Base-by-base conservation (phyloP, 1,139 yeast species). In the Zygoascus sp. region DNA sequence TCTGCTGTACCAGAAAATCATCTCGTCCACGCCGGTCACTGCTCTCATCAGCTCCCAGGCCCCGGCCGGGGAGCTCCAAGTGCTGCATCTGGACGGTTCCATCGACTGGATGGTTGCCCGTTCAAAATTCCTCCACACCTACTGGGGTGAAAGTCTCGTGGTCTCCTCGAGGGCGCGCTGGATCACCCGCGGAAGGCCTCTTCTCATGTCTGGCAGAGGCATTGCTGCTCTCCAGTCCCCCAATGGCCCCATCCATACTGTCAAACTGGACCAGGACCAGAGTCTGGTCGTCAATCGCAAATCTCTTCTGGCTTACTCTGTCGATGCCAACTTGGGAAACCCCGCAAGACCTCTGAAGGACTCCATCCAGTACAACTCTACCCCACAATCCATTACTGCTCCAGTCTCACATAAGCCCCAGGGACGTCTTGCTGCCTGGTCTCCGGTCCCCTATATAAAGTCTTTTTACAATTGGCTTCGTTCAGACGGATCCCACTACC, bases 51-150 rank as follows among this genome's bases (percentile, higher is more conserved):
- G 40, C 10, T 36, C 46, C 11, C 32, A 21, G 20, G 9, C 35
- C 7, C 28, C 40, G 6, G 21, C 40, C 5, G 32, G 34, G 9
- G 39, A 23, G 11, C 20, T 42, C 15, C 7, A 37, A 2, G 65
- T 67, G 7, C 45, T 69, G 17, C 56, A 66, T 35, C 61, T 70
- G 17, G 69, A 69, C 50, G 74, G 73, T 21, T 54, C 70, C 8
- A 50, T 58, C 25, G 73, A 69, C 48, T 65, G 69, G 69, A 52
- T 60, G 13, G 56, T 62, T 6, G 47, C 53, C 15, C 37, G 52
- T 15, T 54, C 58, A 5, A 50, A 55, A 4, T 45, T 56, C 2
- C 41, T 65, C 30, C 60, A 57, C 30, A 59, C 68, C 10, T 62
- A 54, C 46, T 51, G 60, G 16, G 67, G 68, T 20, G 54, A 55